phyloP scores from a whole-genome alignment of 2,329 filamentous ascomycete species.

The Claviceps cyperi region DNA sequence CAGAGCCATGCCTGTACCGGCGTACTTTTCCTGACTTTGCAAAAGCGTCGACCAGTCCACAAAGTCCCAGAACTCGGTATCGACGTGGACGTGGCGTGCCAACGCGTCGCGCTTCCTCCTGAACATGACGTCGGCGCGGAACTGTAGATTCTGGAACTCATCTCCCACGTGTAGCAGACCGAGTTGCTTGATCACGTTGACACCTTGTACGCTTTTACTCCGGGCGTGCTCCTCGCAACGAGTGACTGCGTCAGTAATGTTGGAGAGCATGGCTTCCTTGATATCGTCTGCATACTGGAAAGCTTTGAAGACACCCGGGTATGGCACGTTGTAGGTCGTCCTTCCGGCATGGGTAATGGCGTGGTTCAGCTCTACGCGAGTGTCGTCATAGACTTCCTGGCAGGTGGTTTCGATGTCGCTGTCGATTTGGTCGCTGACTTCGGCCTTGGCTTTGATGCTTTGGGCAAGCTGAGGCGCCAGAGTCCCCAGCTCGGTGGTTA shows the following conservation, averaged over 20 bases:
- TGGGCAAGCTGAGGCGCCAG: conserved; percentile 77
- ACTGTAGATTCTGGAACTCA: conserved; percentile 72
- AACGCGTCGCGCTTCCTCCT: conserved; percentile 65
- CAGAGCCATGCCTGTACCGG: conserved; percentile 85
- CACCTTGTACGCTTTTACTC: conserved; percentile 59
- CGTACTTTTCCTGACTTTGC: conserved; percentile 87
- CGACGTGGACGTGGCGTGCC: conserved; percentile 71
- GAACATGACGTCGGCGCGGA: conserved; percentile 92
- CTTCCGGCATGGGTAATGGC: conserved; percentile 68
- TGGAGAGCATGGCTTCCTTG: conserved; percentile 79
- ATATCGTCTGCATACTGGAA: conserved; percentile 91
- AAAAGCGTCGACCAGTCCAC: conserved; percentile 73
- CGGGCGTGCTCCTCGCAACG: conserved; percentile 80
- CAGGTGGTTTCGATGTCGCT: conserved; percentile 72
- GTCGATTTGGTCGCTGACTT: conserved; percentile 72
- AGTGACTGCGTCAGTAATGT: conserved; percentile 66
- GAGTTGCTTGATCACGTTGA: conserved; percentile 76
- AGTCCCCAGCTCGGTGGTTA: conserved; percentile 64
- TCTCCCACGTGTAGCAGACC: conserved; percentile 80
- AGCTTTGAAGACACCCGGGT: conserved; percentile 70
- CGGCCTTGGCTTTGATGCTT: conserved; percentile 62
- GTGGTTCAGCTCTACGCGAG: conserved; percentile 57
- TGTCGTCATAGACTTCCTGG: conserved; percentile 73
- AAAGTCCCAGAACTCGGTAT: conserved; percentile 85
- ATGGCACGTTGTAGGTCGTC: conserved; percentile 65